Evolutionary conservation across 441 rosid species (phyloP).

Genomic region (Adansonia rubrostipa): DNA sequence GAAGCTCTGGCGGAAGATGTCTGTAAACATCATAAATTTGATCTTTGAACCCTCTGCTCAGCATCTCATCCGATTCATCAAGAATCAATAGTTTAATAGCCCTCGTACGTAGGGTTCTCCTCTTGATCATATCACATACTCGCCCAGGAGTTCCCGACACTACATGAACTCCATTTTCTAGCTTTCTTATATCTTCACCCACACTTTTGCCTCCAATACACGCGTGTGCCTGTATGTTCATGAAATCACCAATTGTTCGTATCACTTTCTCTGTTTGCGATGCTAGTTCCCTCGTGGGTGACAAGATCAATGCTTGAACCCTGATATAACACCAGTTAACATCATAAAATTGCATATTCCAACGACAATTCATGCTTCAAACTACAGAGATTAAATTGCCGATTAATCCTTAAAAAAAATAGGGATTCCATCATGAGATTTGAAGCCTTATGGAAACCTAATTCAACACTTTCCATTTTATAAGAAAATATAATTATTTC

Average conservation of each 20-base stretch:
- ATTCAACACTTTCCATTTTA: too few relatives aligned
- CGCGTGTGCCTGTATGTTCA: conserved; percentile 82
- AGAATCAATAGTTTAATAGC: conserved; percentile 79
- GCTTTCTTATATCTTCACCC: conserved; percentile 94
- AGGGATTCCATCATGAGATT: too few relatives aligned
- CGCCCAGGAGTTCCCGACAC: conserved; percentile 99
- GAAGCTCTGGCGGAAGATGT: conserved; percentile 98
- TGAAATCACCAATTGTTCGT: conserved; percentile 69
- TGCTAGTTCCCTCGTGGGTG: conserved; percentile 75
- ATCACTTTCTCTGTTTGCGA: conserved; percentile 85
- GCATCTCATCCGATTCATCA: conserved; percentile 98
- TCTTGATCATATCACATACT: conserved; percentile 98
- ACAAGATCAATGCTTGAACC: conserved; percentile 88
- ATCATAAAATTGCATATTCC: too few relatives aligned
- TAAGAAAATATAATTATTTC: too few relatives aligned
- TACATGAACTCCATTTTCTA: conserved; percentile 88
- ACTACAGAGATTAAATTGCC: too few relatives aligned
- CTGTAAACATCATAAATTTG: conserved; percentile 95
- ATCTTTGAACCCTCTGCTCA: conserved; percentile 99
- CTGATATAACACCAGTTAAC: conserved; percentile 31
- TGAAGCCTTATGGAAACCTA: too few relatives aligned
- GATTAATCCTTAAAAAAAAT: too few relatives aligned
- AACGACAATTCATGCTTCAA: too few relatives aligned
- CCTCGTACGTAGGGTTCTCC: conserved; percentile 89
- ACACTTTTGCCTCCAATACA: conserved; percentile 94